These are phyloP conservation scores for Globisporangium uncinulatum DNA, from an alignment of 352 stramenopile species.

Conservation along the genomic window DNA sequence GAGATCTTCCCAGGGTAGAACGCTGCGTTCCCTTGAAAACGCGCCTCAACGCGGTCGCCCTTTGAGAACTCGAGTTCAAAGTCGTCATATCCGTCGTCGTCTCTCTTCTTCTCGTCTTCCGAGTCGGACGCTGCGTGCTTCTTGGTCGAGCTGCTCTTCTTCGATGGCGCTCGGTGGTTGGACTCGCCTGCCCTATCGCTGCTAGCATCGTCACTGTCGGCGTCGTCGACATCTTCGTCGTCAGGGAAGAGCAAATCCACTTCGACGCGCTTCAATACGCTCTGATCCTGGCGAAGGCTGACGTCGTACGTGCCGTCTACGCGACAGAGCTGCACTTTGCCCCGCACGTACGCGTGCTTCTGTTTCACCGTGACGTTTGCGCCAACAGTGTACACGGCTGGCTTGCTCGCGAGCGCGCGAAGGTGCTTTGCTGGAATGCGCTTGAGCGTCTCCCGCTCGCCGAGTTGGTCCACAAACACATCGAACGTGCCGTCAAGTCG, in stretches of 20 bases:
- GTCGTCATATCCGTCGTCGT: conserved; percentile 22
- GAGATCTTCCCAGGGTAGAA: conserved; percentile 52
- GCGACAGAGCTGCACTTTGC: conserved; percentile 27
- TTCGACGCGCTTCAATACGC: conserved; percentile 29
- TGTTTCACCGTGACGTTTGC: conserved; percentile 48
- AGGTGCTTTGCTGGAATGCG: conserved; percentile 28
- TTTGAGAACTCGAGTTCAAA: conserved; percentile 47
- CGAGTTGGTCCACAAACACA: conserved; percentile 46
- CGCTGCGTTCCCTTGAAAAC: conserved; percentile 42
- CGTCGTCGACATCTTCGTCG: conserved; percentile 19
- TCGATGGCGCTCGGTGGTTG: background rate
- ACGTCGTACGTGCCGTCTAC: conserved; percentile 58
- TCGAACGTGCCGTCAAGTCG: conserved; percentile 59
- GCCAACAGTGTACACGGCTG: conserved; percentile 28
- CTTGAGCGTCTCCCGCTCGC: conserved; percentile 30
- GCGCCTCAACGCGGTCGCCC: conserved; percentile 54
- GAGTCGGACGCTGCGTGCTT: conserved; percentile 12
- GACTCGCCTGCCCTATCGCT: background rate
- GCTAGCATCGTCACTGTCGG: conserved; percentile 15
- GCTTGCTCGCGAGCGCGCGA: conserved; percentile 13
- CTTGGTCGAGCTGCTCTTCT: conserved; percentile 4
- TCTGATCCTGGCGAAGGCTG: conserved; percentile 17
- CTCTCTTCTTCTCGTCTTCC: conserved; percentile 15
- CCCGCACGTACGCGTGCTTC: conserved; percentile 49
- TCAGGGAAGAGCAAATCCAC: conserved; percentile 42